A percentile compares a stretch with the other conserved stretches of the same genome.
These are phyloP conservation scores for Ustilago lituana DNA, from an alignment of 1,284 basidiomycete species.

Conservation along the genomic window DNA sequence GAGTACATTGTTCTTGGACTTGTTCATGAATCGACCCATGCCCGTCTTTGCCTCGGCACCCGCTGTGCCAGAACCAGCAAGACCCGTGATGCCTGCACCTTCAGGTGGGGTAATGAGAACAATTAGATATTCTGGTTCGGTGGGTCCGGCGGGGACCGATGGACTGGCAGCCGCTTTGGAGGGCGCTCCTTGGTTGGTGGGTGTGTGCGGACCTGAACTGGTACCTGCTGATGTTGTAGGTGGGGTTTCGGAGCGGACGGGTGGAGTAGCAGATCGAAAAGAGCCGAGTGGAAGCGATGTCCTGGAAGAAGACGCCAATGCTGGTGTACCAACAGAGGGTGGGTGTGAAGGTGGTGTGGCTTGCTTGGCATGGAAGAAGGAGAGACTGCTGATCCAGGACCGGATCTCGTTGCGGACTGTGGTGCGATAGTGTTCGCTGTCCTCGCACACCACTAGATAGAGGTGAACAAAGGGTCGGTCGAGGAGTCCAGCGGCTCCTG, in stretches of 20 bases:
- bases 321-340: conserved; percentile 16
- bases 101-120: conserved; percentile 60
- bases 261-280: conserved; percentile 33
- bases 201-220: conserved; percentile 36
- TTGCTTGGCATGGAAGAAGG: conserved; percentile 38
- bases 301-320: conserved; percentile 17
- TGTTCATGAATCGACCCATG: conserved; percentile 72
- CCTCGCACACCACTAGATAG: conserved; percentile 63
- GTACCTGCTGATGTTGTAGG: conserved; percentile 3
- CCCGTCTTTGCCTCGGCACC: conserved; percentile 71
- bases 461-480: conserved; percentile 62
- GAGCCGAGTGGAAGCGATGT: conserved; percentile 32
- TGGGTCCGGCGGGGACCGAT: conserved; percentile 9
- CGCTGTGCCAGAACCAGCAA: conserved; percentile 73
- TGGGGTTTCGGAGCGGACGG: conserved; percentile 32
- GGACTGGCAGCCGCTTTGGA: conserved; percentile 2
- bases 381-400: conserved; percentile 61
- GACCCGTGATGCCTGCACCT: conserved; percentile 56
- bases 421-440: conserved; percentile 64
- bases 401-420: conserved; percentile 63
- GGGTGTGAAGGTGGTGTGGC: conserved; percentile 2
- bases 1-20: conserved; percentile 82
- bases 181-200: conserved; percentile 18
- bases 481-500: conserved; percentile 32
- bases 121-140: conserved; percentile 62